These are phyloP conservation scores for Piromyces finnis DNA, from an alignment of 192 early-diverging fungal species.

Conservation along the genomic window DNA sequence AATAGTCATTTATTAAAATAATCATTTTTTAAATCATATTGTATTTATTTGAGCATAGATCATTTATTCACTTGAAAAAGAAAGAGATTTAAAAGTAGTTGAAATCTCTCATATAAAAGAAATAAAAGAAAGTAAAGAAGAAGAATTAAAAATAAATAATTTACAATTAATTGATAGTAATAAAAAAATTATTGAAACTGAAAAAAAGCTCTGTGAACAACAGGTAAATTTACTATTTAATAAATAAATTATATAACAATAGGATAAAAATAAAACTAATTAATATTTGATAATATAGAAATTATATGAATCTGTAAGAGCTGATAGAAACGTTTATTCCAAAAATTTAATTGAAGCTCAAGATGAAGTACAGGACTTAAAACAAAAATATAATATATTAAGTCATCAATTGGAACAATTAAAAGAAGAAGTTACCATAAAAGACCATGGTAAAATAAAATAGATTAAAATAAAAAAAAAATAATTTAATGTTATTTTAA, in stretches of 20 bases:
- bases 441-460: slow-evolving; percentile 18
- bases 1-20: too few relatives aligned
- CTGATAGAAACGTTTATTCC: slow-evolving; percentile 37
- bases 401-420: slow-evolving; percentile 40
- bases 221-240: too few relatives aligned
- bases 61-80: slow-evolving; percentile 38
- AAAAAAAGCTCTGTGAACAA: slow-evolving; percentile 36
- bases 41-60: too few relatives aligned
- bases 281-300: slow-evolving; percentile 8
- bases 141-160: slow-evolving; percentile 40
- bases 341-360: slow-evolving; percentile 38
- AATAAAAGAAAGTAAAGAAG: slow-evolving; percentile 15
- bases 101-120: slow-evolving; percentile 11
- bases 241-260: too few relatives aligned
- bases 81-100: slow-evolving; percentile 28
- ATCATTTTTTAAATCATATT: too few relatives aligned
- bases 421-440: slow-evolving; percentile 37
- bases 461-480: too few relatives aligned
- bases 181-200: slow-evolving; percentile 36
- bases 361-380: slow-evolving; percentile 43
- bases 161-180: slow-evolving; percentile 33
- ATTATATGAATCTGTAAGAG: slow-evolving; percentile 35
- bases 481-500: background rate
- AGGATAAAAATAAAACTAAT: too few relatives aligned
- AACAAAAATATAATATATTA: slow-evolving; percentile 43